Evolutionary conservation across 1,284 basidiomycete species (phyloP).

Genomic region (Xerocomus amazonicus): DNA sequence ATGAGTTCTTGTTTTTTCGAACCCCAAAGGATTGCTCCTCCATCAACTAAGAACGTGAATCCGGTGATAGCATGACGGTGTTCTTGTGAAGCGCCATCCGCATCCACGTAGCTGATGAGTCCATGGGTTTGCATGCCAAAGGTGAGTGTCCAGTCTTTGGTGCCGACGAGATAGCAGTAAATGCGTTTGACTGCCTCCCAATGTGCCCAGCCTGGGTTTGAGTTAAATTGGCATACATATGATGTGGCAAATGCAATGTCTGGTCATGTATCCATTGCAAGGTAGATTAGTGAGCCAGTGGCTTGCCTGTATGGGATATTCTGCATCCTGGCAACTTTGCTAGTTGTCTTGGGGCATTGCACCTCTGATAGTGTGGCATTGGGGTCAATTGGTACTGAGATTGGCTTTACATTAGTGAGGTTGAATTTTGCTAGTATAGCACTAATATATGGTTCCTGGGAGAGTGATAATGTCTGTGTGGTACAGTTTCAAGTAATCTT

Average conservation of each 20-base stretch:
- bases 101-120: background rate
- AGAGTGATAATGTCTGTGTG: background rate
- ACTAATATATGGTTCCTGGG: background rate
- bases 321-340: background rate
- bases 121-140: background rate
- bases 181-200: background rate
- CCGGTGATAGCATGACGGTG: background rate
- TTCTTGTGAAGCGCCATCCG: background rate
- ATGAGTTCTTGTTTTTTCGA: constrained; percentile 1
- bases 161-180: background rate
- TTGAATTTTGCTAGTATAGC: background rate
- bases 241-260: background rate
- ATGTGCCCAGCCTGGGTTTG: background rate
- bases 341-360: background rate
- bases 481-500: background rate
- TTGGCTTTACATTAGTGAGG: background rate
- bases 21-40: background rate
- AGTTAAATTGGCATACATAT: background rate
- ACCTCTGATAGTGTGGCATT: background rate
- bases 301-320: background rate
- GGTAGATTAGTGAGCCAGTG: background rate
- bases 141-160: background rate
- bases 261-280: background rate
- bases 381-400: background rate
- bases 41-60: background rate